Percentiles rank a stretch among this genome's conserved stretches.
Evolutionary conservation across 306 rosid species (phyloP).

Genomic region (Castanopsis chinensis): DNA sequence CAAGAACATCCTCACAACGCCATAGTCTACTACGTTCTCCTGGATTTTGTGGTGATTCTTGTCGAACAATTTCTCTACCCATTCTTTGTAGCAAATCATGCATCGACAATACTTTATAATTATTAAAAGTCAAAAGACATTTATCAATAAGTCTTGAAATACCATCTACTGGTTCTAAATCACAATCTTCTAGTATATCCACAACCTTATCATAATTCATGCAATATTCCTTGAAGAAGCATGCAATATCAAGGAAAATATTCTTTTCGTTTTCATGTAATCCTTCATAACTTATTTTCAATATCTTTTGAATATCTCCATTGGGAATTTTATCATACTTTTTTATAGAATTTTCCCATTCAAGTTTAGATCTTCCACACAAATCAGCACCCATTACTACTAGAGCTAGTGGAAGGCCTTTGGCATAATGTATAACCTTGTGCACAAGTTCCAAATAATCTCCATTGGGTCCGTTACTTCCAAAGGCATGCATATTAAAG

Average conservation of each 20-base stretch:
- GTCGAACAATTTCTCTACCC: conserved; percentile 16
- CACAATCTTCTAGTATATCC: background rate
- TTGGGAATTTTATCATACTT: background rate
- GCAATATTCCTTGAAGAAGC: conserved; percentile 12
- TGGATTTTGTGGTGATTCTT: conserved; percentile 5
- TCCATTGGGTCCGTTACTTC: background rate
- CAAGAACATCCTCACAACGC: background rate
- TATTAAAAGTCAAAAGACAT: background rate
- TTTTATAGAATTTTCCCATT: conserved; percentile 12
- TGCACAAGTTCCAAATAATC: background rate
- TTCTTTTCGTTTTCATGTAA: background rate
- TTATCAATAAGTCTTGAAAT: background rate
- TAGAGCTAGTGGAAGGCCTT: conserved; percentile 18
- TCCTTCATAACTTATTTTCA: background rate
- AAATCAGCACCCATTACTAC: background rate
- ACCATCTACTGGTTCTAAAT: background rate
- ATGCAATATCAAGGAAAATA: conserved; percentile 22
- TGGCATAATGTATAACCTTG: background rate
- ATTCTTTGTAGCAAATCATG: conserved; percentile 17
- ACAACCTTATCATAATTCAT: background rate
- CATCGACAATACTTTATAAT: background rate
- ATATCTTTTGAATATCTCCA: background rate
- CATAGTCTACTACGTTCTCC: conserved; percentile 24
- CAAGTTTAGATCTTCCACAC: background rate
- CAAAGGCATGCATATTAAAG: background rate